Evolutionary conservation across 1,284 basidiomycete species (phyloP), one percentile per base, ranked within the genome.

Genomic region (Rhodofomes roseus): DNA sequence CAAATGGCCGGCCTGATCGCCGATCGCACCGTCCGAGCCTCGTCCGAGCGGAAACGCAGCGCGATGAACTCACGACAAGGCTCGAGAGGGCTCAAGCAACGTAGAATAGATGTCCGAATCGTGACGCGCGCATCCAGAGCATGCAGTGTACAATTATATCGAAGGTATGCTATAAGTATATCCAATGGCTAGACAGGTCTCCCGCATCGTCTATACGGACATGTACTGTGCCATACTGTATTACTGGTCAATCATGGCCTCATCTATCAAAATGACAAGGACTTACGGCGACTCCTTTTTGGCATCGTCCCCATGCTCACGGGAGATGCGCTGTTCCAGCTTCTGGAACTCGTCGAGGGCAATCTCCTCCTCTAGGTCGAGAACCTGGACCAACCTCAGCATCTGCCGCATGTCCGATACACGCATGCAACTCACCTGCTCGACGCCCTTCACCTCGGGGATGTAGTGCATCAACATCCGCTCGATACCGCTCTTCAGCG

Each of bases 381-480:
- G 75, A 6, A 98, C 81, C 93, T 95, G 63, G 46, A 57, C 40
- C 54, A 5, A 23, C 14, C 18, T 56, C 50, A 59, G 31, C 11
- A 25, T 2, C 8, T 12, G 25, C 5, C 14, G 7, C n/a, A 25
- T n/a, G 0, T 3, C 7, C 2, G 23, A 55, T 1, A 18, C n/a
- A 4, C 14, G 22, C 34, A 23, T 41, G 59, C 11, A 52, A 73
- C 81, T 71, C 62, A 90, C 93, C 86, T 98, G 95, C 70, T 98
- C 93, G 6, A 99, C 95, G n/a, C 87, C 88, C 74, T 96, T 91
- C 36, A 99, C 96, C 75, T 99, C 96, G 6, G 96, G 96, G 58
- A 99, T 93, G 70, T 98, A 99, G 76, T 99, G 96, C 93, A 94
- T 96, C 69, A 99, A 79, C 97, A 99, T 99, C 62, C 96, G 82